These are phyloP conservation scores for Bauhinia variegata DNA, from an alignment of 306 rosid genomes.

Conservation along the genomic window DNA sequence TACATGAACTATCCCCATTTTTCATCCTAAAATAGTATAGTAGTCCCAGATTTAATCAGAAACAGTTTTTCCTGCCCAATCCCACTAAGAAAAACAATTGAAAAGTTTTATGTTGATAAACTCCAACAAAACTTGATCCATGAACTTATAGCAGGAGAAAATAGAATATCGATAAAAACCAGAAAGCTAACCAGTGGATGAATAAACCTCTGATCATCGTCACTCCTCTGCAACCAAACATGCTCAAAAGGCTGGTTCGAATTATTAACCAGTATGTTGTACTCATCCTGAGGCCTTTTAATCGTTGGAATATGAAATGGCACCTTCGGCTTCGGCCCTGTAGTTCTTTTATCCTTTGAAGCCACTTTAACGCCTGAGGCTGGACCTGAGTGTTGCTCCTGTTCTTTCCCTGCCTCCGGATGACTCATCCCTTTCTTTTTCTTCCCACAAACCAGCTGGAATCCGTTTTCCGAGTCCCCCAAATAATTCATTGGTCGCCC, in stretches of 20 bases:
- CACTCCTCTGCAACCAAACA: conserved; percentile 79
- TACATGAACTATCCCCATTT: background rate
- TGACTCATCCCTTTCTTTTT: conserved; percentile 44
- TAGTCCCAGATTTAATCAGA: background rate
- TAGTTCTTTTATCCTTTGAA: conserved; percentile 42
- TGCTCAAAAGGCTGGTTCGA: conserved; percentile 77
- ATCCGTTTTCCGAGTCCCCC: conserved; percentile 54
- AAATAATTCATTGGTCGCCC: conserved; percentile 28
- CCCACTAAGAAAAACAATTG: background rate
- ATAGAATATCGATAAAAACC: background rate
- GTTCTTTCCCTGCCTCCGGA: conserved; percentile 18
- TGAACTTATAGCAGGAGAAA: background rate
- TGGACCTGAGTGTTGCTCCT: conserved; percentile 29
- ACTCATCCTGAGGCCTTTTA: conserved; percentile 76
- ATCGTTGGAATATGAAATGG: conserved; percentile 81
- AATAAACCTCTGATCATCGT: conserved; percentile 70
- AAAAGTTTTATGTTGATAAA: background rate
- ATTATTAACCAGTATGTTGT: conserved; percentile 65
- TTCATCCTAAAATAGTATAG: background rate
- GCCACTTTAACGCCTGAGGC: conserved; percentile 50
- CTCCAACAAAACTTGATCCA: background rate
- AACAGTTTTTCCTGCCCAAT: background rate
- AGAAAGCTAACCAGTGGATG: conserved; percentile 82
- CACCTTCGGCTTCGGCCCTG: conserved; percentile 55
- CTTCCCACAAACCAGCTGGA: conserved; percentile 59